Base-by-base conservation (phyloP, 306 rosid species). In the Astragalus glycyphyllos region DNA sequence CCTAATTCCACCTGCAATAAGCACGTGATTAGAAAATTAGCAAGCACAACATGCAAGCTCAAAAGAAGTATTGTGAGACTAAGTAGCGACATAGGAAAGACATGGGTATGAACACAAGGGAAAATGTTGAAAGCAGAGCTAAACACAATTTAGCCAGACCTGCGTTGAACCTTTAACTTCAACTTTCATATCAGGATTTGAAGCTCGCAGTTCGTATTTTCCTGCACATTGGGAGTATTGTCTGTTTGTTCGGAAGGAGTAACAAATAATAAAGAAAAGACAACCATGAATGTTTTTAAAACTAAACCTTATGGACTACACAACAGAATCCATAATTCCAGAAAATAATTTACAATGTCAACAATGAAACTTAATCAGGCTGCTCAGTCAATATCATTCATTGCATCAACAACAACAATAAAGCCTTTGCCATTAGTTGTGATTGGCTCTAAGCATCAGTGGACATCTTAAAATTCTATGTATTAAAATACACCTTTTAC, bases 1-100 rank as follows among this genome's bases (percentile, higher is more conserved):
- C 96, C 91, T 80, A 95, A 65, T 54, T 89, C 87, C 75, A 95
- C 90, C 99, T 95, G 96, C 82, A 81, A 81, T 48, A 79, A 76
- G 66, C 54, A 67, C 50, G 67, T 59, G 15, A 46, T 32, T 56
- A 41, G 53, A 74, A 76, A 65, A 65, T 66, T 17, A 54, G 59
- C 74, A 76, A 57, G 31, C 32, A 60, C 63, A 44, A 74, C 29
- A 54, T 55, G 56, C 55, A 74, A 53, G 65, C 56, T 45, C 56
- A 46, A 57, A 48, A 76, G 55, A 62, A 29, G 74, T 53, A 38
- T 53, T 32, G 23, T 31, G 78, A 57, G 53, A 44, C 16, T 34
- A 69, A 16, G 48, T 45, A 53, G 59, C 5, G 54, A 15, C 46
- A 41, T 17, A 35, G 56, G 60, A 65, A 29, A 73, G 47, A 58